Evolutionary conservation across 164 flowering plant species (phyloP), one percentile per base, ranked within the genome.

Genomic region (Aristolochia contorta): DNA sequence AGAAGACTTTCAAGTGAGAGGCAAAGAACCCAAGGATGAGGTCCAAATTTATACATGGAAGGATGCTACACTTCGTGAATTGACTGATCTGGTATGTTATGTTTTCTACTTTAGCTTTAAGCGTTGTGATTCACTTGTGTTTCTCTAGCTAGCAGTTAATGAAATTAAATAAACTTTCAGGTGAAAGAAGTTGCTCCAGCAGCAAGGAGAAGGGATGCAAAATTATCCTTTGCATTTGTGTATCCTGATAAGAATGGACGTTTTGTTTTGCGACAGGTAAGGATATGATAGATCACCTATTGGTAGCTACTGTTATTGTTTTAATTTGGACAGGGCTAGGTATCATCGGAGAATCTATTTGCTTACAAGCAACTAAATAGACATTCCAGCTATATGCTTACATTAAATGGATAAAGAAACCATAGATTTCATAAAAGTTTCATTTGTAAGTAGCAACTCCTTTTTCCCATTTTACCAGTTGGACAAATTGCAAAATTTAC

Each of bases 21-120:
- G 97, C 60, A 85, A 93, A 77, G 96, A 90, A 65, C 97, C 99
- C 41, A 88, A 84, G 72, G 88, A 86, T 57, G 99, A 94, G 76
- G 96, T 94, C 71, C 97, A 94, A 64, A 94, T 94, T 33, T 94
- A 93, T 69, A 91, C 99, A 54, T 93, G 99, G 99, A 86, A 84
- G 68, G 99, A 94, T 81, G 99, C 99, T 23, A 94, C 92, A 6
- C 89, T 94, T 25, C 91, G 95, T 10, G 99, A 94, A 72, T 63
- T 94, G 59, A 89, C 97, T 58, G 99, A 91, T 78, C 81, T 91
- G 71, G 97, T 92, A 70, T 57, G 78, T 63, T 24, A 43, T 24
- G 22, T 22, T 58, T 37, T 41, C 10, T 27, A n/a, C 23, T 10
- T 16, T 27, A 67, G 19, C 12, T 6, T 14, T 3, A 4, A 25